Base-by-base conservation (phyloP, 495 filamentous ascomycete genomes). In the Daldinia vernicosa region DNA sequence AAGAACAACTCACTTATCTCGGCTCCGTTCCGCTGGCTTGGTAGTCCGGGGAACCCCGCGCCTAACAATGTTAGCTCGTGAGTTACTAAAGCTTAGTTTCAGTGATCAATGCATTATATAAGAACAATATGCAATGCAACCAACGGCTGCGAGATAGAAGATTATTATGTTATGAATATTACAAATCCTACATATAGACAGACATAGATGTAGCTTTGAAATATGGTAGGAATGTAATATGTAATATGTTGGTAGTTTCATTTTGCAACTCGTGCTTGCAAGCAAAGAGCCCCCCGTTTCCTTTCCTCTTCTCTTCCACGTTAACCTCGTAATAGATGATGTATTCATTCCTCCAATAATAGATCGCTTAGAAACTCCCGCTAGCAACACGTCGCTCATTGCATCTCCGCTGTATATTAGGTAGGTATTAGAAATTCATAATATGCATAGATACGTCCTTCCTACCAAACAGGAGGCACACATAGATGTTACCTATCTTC, bases 11-110 rank as follows among this genome's bases (percentile, higher is more conserved):
- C 12, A 12, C 12, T 43, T n/a, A 43, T 43, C 15, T 43, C 4
- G 37, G n/a, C 37, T 43, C 39, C 39, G n/a, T 43, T 43, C 17
- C 17, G 17, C 17, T 47, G 37, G 2, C 7, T 19, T 47, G 17
- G 17, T 24, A 30, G 12, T 53, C 50, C 12, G 50, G 50, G 50
- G 50, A 53, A 53, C 50, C 50, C 50, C 50, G 22, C 50, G 26
- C 26, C 26, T 53, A 30, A 53, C 19, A 28, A 15, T 53, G 24
- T 17, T 53, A 53, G 50, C 26, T 5, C 14, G 4, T 24, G 26
- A 28, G n/a, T 27, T 53, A 53, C 14, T 12, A 15, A 28, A 12
- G n/a, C 26, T n/a, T 52, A 27, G n/a, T 22, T 45, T 8, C 22
- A 45, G 12, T 0, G 17, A 45, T 45, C 32, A 33, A 33, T 11